Evolutionary conservation across 441 rosid species (phyloP).

Genomic region (Omphalea diandra): DNA sequence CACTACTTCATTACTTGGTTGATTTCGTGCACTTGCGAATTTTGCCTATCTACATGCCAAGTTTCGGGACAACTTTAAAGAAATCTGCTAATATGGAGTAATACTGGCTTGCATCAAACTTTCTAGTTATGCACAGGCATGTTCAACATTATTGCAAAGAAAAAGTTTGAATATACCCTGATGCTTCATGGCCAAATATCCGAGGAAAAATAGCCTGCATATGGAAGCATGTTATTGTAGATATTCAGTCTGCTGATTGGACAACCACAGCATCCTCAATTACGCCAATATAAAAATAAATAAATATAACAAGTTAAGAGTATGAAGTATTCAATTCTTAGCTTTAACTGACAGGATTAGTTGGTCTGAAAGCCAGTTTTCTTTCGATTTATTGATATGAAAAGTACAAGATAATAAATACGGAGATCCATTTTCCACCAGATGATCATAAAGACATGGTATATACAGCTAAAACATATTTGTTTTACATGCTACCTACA

Average conservation of each 20-base stretch:
- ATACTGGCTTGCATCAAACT: not conserved
- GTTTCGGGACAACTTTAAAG: not conserved
- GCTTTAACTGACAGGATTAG: not conserved
- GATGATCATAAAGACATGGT: not conserved
- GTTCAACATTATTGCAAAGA: slow-evolving; percentile 12
- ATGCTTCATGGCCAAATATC: slow-evolving; percentile 95
- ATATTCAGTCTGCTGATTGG: not conserved
- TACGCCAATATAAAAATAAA: not conserved
- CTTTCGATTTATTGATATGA: not conserved
- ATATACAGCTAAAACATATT: too few relatives aligned
- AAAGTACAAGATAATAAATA: not conserved
- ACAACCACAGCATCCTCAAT: not conserved
- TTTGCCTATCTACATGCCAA: not conserved
- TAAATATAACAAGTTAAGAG: not conserved
- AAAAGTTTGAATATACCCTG: slow-evolving; percentile 56
- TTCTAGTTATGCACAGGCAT: not conserved
- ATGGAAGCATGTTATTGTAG: slow-evolving; percentile 19
- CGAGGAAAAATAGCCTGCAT: slow-evolving; percentile 81
- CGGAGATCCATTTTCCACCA: not conserved
- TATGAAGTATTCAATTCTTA: not conserved
- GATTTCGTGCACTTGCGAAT: too few relatives aligned
- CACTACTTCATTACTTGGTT: too few relatives aligned
- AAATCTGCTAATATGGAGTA: not conserved
- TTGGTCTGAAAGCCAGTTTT: not conserved
- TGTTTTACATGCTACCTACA: not conserved